phyloP scores from a whole-genome alignment of 371 early-diverging fungal genomes.

The Mortierella sp. region DNA sequence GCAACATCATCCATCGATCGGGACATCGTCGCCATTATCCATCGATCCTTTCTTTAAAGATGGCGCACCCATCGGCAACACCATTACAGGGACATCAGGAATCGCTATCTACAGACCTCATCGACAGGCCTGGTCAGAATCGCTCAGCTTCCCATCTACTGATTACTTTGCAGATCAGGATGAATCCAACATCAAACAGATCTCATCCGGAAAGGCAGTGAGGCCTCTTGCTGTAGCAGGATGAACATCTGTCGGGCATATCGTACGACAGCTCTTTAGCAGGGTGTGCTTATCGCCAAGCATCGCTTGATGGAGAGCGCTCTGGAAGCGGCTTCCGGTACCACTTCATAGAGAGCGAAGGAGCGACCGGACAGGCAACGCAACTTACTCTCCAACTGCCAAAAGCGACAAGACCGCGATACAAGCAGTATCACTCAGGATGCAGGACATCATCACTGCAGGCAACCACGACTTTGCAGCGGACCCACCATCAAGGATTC shows the following conservation, averaged over 20 bases:
- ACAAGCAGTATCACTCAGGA: too few species aligned
- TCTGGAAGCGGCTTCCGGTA: not conserved
- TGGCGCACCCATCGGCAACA: not conserved
- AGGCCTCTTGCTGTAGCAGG: constrained; percentile 41
- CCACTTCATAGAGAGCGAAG: not conserved
- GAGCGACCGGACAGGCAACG: not conserved
- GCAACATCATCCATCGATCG: not conserved
- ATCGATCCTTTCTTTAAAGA: not conserved
- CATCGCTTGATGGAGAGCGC: not conserved
- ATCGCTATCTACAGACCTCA: not conserved
- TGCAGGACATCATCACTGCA: not conserved
- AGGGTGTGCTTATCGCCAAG: not conserved
- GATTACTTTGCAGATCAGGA: constrained; percentile 12
- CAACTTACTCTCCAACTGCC: too few species aligned
- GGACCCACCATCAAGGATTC: not conserved
- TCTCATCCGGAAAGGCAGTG: not conserved
- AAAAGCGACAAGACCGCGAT: not conserved
- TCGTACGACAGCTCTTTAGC: not conserved
- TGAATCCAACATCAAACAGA: constrained; percentile 19
- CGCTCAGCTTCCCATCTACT: not conserved
- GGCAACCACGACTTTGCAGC: not conserved
- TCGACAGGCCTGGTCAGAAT: not conserved
- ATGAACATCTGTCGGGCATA: not conserved
- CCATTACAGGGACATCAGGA: not conserved
- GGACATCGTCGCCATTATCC: constrained; percentile 3